Evolutionary conservation across 352 stramenopile genomes (phyloP).

Genomic region (Thraustotheca clavata): DNA sequence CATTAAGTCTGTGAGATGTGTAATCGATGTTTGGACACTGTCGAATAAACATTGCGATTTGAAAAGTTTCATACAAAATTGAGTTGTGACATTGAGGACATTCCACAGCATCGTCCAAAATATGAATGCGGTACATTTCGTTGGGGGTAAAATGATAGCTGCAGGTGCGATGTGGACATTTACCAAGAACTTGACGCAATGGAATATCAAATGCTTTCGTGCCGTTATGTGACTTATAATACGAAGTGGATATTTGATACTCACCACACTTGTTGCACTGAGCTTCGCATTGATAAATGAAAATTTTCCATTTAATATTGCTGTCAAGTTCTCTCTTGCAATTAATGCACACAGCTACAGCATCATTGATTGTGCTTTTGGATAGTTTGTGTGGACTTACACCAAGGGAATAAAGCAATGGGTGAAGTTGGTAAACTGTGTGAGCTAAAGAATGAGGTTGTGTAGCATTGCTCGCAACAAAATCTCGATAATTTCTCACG

Average conservation of each 20-base stretch:
- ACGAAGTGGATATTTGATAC: neutral
- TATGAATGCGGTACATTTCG: neutral
- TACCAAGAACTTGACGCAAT: neutral
- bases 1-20: too few species aligned
- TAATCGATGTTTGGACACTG: conserved; percentile 3
- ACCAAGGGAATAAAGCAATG: neutral
- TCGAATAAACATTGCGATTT: conserved; percentile 1
- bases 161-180: neutral
- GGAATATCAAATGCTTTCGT: neutral
- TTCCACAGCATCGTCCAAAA: neutral
- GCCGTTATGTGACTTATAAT: neutral
- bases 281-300: neutral
- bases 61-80: conserved; percentile 10
- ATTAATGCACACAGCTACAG: neutral
- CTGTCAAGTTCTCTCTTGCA: neutral
- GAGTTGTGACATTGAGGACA: neutral
- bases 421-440: conserved; percentile 16
- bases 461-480: neutral
- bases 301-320: neutral
- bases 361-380: neutral
- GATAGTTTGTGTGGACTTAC: neutral
- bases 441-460: conserved; percentile 2
- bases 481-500: neutral
- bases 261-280: neutral
- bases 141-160: neutral